Evolutionary conservation across 83 land plant species (phyloP).

Genomic region (Picea abies): DNA sequence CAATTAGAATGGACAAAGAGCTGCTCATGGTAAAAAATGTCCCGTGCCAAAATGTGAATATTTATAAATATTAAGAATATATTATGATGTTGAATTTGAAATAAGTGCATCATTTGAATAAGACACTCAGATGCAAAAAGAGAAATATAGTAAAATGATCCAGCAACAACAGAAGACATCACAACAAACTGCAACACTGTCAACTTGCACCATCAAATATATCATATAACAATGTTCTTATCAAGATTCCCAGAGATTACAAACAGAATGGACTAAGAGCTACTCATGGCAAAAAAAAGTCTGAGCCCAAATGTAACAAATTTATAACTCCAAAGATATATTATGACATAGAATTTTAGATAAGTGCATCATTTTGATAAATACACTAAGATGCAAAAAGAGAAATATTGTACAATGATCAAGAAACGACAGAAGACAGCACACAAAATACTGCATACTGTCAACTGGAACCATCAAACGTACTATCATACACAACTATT

Average conservation of each 20-base stretch:
- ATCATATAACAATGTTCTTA: background rate
- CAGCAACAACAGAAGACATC: background rate
- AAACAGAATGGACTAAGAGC: background rate
- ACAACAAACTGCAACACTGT: background rate
- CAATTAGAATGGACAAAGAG: background rate
- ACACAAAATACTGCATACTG: background rate
- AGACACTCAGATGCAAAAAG: background rate
- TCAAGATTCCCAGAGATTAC: background rate
- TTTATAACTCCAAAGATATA: background rate
- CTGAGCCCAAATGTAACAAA: background rate
- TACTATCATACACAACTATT: background rate
- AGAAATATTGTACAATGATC: background rate
- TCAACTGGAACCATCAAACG: background rate
- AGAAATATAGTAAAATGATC: background rate
- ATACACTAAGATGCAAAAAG: background rate
- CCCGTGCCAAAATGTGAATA: background rate
- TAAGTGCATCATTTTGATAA: background rate
- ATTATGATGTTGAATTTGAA: background rate
- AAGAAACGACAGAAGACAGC: background rate
- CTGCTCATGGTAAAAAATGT: background rate
- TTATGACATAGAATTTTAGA: background rate
- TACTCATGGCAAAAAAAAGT: background rate
- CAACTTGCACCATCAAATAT: background rate
- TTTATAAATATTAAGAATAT: background rate
- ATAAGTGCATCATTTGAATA: background rate